Conservation (phyloP, 2,329 filamentous ascomycete genomes). For the Paecilomyces fulvus region DNA sequence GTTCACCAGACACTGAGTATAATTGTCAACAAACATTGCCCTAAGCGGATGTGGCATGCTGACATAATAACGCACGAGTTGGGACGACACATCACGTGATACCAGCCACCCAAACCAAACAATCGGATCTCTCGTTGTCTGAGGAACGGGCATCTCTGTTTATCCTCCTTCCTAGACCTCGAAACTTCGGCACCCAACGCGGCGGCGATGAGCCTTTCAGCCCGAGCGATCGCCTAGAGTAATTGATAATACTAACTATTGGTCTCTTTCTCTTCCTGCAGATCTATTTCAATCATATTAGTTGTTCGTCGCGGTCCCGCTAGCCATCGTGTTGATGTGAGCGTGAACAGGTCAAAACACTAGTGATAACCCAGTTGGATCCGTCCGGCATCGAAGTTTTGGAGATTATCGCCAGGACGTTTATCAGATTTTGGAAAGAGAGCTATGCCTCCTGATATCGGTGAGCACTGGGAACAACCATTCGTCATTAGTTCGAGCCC, state of each 20-base stretch:
- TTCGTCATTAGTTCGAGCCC: constrained; percentile 10
- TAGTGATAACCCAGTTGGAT: constrained; percentile 20
- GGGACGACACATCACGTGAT: constrained; percentile 21
- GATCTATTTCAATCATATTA: constrained; percentile 2
- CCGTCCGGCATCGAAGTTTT: constrained; percentile 15
- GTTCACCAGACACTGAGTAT: too few relatives aligned
- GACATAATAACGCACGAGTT: background rate
- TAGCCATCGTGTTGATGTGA: constrained; percentile 15
- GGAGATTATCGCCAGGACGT: constrained; percentile 10
- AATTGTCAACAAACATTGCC: background rate
- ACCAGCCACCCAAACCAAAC: constrained; percentile 16
- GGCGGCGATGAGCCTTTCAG: constrained; percentile 16
- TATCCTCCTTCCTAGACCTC: constrained; percentile 21
- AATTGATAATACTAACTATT: constrained; percentile 1
- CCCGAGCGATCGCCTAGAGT: constrained; percentile 5
- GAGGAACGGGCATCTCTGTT: constrained; percentile 35
- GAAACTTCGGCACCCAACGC: constrained; percentile 10
- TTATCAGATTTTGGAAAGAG: constrained; percentile 8
- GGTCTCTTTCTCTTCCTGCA: background rate
- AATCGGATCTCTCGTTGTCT: constrained; percentile 27
- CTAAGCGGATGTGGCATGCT: background rate
- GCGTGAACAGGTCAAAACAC: constrained; percentile 20
- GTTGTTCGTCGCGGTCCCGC: constrained; percentile 3
- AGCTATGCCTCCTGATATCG: constrained; percentile 25
- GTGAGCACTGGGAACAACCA: constrained; percentile 15